Base-by-base conservation (phyloP, 2,329 filamentous ascomycete species). In the Scytalidium lignicola region DNA sequence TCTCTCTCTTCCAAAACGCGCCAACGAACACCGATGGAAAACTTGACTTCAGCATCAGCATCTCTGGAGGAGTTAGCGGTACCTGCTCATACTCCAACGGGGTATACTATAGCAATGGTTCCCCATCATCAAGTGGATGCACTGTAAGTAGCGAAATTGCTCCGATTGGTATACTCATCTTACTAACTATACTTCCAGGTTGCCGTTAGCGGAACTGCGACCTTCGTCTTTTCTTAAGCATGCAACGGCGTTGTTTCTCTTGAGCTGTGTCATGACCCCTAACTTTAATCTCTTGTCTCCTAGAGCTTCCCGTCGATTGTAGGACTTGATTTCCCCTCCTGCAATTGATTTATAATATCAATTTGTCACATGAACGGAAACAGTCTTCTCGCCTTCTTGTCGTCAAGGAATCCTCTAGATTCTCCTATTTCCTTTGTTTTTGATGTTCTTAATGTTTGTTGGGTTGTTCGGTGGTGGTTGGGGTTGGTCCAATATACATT, bases 1-100 rank as follows among this genome's bases (percentile, higher is more conserved):
- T 96, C 52, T 90, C 88, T 44, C 81, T 96, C 67, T 90, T 92
- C 78, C 83, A 84, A 65, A 96, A 97, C 74, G 63, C 71, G 53
- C 90, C 90, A 4, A 95, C 88, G 49, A 89, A 82, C 59, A 66
- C 69, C 17, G 83, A 63, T 43, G 62, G 81, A 32, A 69, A 73
- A 53, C 83, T 96, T 37, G 77, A 90, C 67, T 96, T 87, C 73
- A 86, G 86, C 65, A 82, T 96, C 63, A 79, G 84, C 61, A 86
- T 96, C 58, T 73, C 64, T 41, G 90, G 89, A 48, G 85, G 55
- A 52, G 56, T 64, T 39, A 56, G 51, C 23, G 63, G 58, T 19
- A 51, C 48, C 29, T 66, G 64, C 42, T 45, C 50, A 21, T 66
- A 66, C 51, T 47, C 39, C 4, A 48, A 50, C 46, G 60, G 62